Base-by-base conservation (phyloP, 228 moss, liverwort and hornwort species). In the Sphagnum fallax region DNA sequence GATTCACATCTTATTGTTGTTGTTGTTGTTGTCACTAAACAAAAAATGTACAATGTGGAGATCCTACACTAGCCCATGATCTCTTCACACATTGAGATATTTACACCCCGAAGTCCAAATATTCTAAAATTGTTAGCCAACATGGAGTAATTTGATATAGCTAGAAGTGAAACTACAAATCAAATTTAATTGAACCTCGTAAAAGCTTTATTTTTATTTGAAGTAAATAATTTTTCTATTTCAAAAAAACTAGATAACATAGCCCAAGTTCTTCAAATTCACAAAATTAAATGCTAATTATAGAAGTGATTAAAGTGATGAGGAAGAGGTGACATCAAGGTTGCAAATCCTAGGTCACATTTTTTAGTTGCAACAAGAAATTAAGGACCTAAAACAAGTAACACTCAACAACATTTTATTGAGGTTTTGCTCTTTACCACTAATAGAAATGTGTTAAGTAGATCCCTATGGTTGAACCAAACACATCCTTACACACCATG, bases 261-360 rank as follows among this genome's bases (percentile, higher is more conserved):
- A 16, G 16, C 16, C 16, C 16, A 0, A 68, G 4, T 52, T 69
- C 47, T 16, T 16, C 16, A 16, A 16, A 16, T 16, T 16, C 16
- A 16, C 16, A 16, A 16, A 16, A 16, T 0, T 16, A 16, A 48
- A 60, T 60, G 67, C 6, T 47, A 49, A 49, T 48, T 48, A 6
- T 49, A 13, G 50, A 47, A 3, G 47, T 4, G 49, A 64, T 71
- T 48, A 71, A 72, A 72, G 47, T 72, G 76, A 86, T 6, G 65
- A 16, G 18, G 68, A 65, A 60, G 90, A 87, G 48, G 72, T 66
- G 47, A n/a, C 15, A 16, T 66, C 63, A 72, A 85, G 79, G 65
- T 63, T 78, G 51, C 69, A 67, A 67, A 85, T 81, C 47, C 83
- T 76, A 2, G 16, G 16, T 79, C 83, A 74, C 77, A 74, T 10